Percentiles rank a stretch among this genome's conserved stretches.
These are phyloP conservation scores for Ganoderma boninense DNA, from an alignment of 1,284 basidiomycete species.

Conservation along the genomic window DNA sequence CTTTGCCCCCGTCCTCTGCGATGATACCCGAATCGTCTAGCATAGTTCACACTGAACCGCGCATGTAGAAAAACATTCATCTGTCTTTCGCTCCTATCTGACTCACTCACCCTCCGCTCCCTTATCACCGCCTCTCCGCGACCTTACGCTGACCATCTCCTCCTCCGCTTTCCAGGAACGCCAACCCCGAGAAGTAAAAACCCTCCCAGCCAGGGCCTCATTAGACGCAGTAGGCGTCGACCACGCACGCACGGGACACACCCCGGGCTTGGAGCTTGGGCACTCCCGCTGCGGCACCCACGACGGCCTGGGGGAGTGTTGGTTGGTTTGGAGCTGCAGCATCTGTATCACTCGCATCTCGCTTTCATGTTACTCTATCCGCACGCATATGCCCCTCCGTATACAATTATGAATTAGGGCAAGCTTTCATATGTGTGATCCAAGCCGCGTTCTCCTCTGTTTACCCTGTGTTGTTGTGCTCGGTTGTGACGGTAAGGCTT, in stretches of 20 bases:
- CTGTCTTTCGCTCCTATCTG: constrained; percentile 96
- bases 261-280: constrained; percentile 13
- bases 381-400: constrained; percentile 34
- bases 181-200: constrained; percentile 83
- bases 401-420: constrained; percentile 36
- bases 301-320: constrained; percentile 29
- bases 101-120: constrained; percentile 45
- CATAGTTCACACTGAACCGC: constrained; percentile 94
- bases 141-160: constrained; percentile 38
- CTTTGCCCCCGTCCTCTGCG: constrained; percentile 39
- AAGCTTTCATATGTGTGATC: neutral
- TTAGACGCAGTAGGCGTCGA: constrained; percentile 35
- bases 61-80: constrained; percentile 83
- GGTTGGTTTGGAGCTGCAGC: constrained; percentile 32
- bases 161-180: constrained; percentile 63
- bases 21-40: constrained; percentile 74
- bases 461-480: neutral
- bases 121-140: constrained; percentile 19
- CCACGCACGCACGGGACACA: constrained; percentile 14
- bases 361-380: constrained; percentile 34
- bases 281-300: constrained; percentile 20
- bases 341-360: constrained; percentile 37
- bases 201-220: constrained; percentile 17
- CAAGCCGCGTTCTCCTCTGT: neutral
- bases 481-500: no score